A percentile compares a stretch with the other conserved stretches of the same genome.
Evolutionary conservation across 129 eudicot species (phyloP).

Genomic region (Lonicera japonica): DNA sequence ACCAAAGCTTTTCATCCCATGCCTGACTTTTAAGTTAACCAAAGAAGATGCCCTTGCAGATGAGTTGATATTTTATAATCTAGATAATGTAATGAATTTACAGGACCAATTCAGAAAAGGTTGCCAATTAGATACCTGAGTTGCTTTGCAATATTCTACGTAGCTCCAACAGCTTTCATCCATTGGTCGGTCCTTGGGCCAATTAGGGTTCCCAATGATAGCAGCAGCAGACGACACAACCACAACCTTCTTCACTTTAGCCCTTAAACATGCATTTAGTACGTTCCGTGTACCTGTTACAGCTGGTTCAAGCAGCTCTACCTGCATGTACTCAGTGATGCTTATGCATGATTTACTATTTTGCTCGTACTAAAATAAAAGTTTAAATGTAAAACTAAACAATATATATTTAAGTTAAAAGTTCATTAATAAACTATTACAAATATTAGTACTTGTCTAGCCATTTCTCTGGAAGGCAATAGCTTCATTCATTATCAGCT

Average conservation of each 20-base stretch:
- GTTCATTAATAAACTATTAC: too few species aligned
- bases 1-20: too few species aligned
- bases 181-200: slow-evolving; percentile 32
- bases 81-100: too few species aligned
- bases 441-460: background rate
- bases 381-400: background rate
- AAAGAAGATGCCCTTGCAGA: too few species aligned
- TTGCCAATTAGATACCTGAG: slow-evolving; percentile 9
- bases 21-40: too few species aligned
- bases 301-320: slow-evolving; percentile 33
- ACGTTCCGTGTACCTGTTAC: slow-evolving; percentile 39
- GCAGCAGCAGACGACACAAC: slow-evolving; percentile 39
- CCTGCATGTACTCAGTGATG: slow-evolving; percentile 12
- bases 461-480: background rate
- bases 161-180: slow-evolving; percentile 43
- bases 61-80: too few species aligned
- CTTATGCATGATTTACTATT: background rate
- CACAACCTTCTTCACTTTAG: slow-evolving; percentile 31
- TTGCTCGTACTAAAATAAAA: background rate
- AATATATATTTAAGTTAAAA: too few species aligned
- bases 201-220: slow-evolving; percentile 17
- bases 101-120: background rate
- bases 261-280: slow-evolving; percentile 34
- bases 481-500: background rate
- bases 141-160: slow-evolving; percentile 23